Base-by-base conservation (phyloP, 1,139 yeast species). In the Blastobotrys proliferans region DNA sequence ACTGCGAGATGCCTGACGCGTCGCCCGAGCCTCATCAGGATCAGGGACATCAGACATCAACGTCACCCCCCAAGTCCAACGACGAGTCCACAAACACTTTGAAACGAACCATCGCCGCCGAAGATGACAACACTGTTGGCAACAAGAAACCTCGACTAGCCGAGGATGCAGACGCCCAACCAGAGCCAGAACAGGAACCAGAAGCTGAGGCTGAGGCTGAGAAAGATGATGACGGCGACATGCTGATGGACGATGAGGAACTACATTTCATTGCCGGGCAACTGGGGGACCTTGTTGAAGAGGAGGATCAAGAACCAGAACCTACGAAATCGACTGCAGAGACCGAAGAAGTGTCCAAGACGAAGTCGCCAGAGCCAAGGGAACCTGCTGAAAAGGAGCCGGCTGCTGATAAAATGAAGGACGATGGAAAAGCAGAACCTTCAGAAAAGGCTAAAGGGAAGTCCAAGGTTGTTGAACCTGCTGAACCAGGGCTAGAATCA, bases 211-310 rank as follows among this genome's bases (percentile, higher is more conserved):
- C 24, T 4, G 20, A 24, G 24, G 21, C n/a, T 2, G 31, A 20
- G n/a, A 36, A 25, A 11, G 39, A 42, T 6, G 44, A 44, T 11
- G 39, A 25, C 5, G 36, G 18, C 24, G 37, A 31, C 13, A 10
- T 33, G 20, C 34, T 56, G 26, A 50, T 53, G 38, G 61, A 57
- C 34, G 57, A 56, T 3, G 61, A 56, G 32, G 58, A 57, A 44
- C 47, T 57, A 25, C 51, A 51, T 32, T 57, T 57, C 35, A 45
- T 57, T 16, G 61, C 61, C 9, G 50, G 50, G 36, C 58, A 57
- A 26, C 50, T 57, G 20, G 38, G 16, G 10, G n/a, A 13, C 13
- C 16, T 35, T 20, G 16, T 35, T 6, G 17, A 24, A 32, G 35
- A 21, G 3, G 35, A n/a, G 4, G 24, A 16, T 6, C 17, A 6